phyloP scores from a whole-genome alignment of 2,329 filamentous ascomycete species.

The Claviceps spartinae region DNA sequence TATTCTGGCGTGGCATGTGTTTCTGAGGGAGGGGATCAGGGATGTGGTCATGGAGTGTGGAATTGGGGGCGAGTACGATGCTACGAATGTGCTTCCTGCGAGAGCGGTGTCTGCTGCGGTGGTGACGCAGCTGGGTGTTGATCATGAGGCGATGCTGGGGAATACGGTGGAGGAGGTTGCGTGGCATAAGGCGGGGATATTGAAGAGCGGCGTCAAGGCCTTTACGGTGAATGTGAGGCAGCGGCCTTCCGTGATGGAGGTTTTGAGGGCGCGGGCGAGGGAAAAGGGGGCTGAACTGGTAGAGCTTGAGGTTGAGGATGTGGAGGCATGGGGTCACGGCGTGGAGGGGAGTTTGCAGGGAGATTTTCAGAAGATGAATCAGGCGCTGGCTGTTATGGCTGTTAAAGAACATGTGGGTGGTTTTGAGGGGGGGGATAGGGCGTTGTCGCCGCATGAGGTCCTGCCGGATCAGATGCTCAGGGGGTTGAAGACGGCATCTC shows the following conservation, averaged over 20 bases:
- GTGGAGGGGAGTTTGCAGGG: slow-evolving; percentile 26
- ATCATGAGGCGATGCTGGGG: slow-evolving; percentile 72
- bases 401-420: slow-evolving; percentile 42
- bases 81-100: slow-evolving; percentile 65
- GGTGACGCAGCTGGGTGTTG: slow-evolving; percentile 71
- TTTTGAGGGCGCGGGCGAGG: slow-evolving; percentile 44
- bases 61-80: slow-evolving; percentile 86
- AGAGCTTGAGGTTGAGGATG: slow-evolving; percentile 25
- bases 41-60: slow-evolving; percentile 83
- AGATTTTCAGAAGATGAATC: slow-evolving; percentile 44
- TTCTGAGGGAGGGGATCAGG: slow-evolving; percentile 60
- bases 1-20: slow-evolving; percentile 74
- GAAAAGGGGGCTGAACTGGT: slow-evolving; percentile 38
- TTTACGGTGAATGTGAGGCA: slow-evolving; percentile 19
- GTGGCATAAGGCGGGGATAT: slow-evolving; percentile 86
- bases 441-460: background rate
- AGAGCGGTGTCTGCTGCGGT: slow-evolving; percentile 55
- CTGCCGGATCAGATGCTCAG: slow-evolving; percentile 35
- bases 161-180: slow-evolving; percentile 66
- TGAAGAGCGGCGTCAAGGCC: slow-evolving; percentile 45
- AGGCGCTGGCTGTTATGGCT: slow-evolving; percentile 41
- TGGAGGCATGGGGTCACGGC: slow-evolving; percentile 28
- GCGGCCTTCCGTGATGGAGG: slow-evolving; percentile 27
- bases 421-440: slow-evolving; percentile 9
- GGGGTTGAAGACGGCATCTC: slow-evolving; percentile 52